Base-by-base conservation (phyloP, 495 filamentous ascomycete species). In the Xylaria longipes region DNA sequence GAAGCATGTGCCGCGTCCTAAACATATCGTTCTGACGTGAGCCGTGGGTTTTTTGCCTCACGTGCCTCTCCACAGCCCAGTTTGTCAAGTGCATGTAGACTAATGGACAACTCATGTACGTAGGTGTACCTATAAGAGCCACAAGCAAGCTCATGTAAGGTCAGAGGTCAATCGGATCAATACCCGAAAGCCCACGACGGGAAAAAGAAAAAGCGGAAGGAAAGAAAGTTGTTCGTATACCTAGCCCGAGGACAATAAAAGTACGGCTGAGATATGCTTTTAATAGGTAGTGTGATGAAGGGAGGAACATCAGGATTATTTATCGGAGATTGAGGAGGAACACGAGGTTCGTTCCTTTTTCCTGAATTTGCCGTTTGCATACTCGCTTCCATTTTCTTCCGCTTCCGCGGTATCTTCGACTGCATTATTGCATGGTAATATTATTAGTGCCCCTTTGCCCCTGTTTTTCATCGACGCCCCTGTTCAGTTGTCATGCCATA, bases 31-130 rank as follows among this genome's bases (percentile, higher is more conserved):
- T 70, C 68, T 64, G 41, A 64, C 46, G 46, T 63, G 56, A 61
- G 67, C 68, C 58, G 46, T 70, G 46, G 29, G n/a, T 62, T 56
- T 56, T 22, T 12, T 64, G 12, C 48, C 56, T 64, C 45, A 48
- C 58, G 60, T 56, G 68, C 60, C 35, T 54, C 15, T 20, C 54
- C 58, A 41, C 46, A 37, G 12, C 22, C 39, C 15, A 9, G 43
- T 39, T 54, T 62, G 54, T 39, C 22, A 39, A 27, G 31, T 11
- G 39, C 56, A 45, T 0, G 41, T 25, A 45, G 54, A 35, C 15
- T 31, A 58, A 58, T 69, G 41, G 66, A 48, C 8, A 43, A 60
- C 39, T 25, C 48, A 48, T 43, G 11, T 31, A 12, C 31, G 17
- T 48, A 50, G 7, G 4, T 48, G 3, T 46, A 50, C 50, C 17